These are phyloP conservation scores for Ascochyta lentis DNA, from an alignment of 2,329 filamentous ascomycete species.

Conservation along the genomic window DNA sequence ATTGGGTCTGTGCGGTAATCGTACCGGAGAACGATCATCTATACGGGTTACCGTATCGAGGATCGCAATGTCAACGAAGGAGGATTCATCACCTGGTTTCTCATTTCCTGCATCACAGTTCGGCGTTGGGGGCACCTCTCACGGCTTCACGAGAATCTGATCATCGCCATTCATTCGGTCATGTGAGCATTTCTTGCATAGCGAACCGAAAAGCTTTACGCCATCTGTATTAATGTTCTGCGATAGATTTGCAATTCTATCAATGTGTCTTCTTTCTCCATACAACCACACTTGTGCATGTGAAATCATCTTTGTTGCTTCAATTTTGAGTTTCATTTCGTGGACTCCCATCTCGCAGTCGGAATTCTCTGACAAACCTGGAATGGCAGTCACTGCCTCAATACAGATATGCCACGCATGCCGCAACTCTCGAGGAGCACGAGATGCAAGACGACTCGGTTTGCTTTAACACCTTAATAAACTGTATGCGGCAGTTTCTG, in stretches of 20 bases:
- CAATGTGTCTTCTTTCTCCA: not conserved
- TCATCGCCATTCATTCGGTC: constrained; percentile 8
- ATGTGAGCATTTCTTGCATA: constrained; percentile 29
- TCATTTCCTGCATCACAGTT: constrained; percentile 26
- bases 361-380: no score
- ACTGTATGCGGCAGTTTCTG: no score
- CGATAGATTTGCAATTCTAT: not conserved
- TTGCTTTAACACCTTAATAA: no score
- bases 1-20: constrained; percentile 36
- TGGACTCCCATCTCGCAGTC: no score
- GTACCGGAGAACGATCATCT: constrained; percentile 2
- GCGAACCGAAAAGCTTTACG: constrained; percentile 10
- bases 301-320: no score
- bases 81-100: not conserved
- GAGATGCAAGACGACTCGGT: no score
- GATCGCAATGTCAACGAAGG: constrained; percentile 3
- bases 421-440: no score
- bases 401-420: not conserved
- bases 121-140: constrained; percentile 24
- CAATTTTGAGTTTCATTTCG: no score
- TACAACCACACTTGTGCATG: not conserved
- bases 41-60: not conserved
- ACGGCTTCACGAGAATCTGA: constrained; percentile 6
- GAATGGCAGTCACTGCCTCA: not conserved
- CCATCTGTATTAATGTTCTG: constrained; percentile 1